A percentile compares a stretch with the other conserved stretches of the same genome.
Conservation (phyloP, 805 yeast genomes). For the Wickerhamomyces chaumierensis region DNA sequence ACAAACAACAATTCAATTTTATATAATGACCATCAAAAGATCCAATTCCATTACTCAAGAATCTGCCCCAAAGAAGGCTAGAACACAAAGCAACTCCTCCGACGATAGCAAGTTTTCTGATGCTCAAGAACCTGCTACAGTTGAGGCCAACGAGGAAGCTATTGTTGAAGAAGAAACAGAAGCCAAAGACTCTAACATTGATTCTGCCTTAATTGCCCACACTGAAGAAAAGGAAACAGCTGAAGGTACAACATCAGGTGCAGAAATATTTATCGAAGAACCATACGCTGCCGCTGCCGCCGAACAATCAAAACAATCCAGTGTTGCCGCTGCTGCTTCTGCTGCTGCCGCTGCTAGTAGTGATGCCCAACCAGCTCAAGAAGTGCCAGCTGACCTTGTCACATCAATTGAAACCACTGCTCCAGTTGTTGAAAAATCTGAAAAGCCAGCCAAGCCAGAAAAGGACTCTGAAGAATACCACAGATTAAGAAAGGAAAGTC, state of each 20-base stretch:
- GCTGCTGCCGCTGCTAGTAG: no score
- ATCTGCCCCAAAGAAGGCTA: not conserved
- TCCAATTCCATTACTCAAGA: not conserved
- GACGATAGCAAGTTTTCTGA: not conserved
- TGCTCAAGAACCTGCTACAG: constrained; percentile 1
- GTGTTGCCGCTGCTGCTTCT: not conserved
- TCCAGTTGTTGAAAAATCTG: not conserved
- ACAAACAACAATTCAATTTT: not conserved
- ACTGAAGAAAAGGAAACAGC: constrained; percentile 4
- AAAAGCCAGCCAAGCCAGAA: constrained; percentile 32
- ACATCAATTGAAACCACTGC: not conserved
- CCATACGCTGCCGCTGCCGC: constrained; percentile 5
- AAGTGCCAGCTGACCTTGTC: constrained; percentile 1
- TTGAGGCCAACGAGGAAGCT: constrained; percentile 3
- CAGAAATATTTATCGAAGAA: not conserved
- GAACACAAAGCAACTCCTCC: constrained; percentile 1
- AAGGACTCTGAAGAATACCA: constrained; percentile 84
- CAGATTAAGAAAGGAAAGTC: constrained; percentile 73
- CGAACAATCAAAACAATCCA: not conserved
- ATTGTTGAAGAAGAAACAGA: constrained; percentile 1
- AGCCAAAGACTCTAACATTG: constrained; percentile 10
- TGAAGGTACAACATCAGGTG: not conserved
- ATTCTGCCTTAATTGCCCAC: constrained; percentile 14
- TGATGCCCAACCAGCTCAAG: no score
- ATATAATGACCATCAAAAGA: not conserved